Conservation (phyloP, 768 basidiomycete species). For the Russula ochroleuca region DNA sequence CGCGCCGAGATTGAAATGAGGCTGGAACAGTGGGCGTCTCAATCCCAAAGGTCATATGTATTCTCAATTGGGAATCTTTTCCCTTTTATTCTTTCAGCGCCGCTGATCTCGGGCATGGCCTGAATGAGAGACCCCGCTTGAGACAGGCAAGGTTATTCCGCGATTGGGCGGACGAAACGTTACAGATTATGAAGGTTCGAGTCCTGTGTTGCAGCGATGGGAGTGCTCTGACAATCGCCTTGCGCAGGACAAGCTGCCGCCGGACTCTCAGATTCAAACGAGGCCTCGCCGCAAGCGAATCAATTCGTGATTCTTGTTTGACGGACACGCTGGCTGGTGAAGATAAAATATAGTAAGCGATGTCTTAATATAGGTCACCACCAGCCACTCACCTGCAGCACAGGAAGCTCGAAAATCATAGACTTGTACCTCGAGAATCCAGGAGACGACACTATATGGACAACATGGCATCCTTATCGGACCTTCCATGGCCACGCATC, state of each 20-base stretch:
- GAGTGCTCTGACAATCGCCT: background rate
- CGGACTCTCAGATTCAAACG: background rate
- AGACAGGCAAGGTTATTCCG: background rate
- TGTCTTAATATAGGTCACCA: background rate
- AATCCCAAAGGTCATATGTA: background rate
- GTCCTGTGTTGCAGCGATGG: background rate
- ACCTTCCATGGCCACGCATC: too few relatives aligned
- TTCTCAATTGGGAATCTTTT: background rate
- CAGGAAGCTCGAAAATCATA: background rate
- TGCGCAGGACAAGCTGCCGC: background rate
- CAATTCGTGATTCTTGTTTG: background rate
- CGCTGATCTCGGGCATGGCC: background rate
- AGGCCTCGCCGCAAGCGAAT: background rate
- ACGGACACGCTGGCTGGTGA: background rate
- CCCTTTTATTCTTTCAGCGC: background rate
- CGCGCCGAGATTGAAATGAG: background rate
- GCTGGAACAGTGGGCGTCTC: background rate
- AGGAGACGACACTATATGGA: background rate
- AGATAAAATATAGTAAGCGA: background rate
- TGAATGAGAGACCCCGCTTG: background rate
- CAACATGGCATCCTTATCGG: background rate
- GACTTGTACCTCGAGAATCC: background rate
- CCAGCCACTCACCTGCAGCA: background rate
- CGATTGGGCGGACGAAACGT: background rate
- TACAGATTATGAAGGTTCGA: background rate